Evolutionary conservation across 345 rosid species (phyloP).

Genomic region (Lepidium aucheri): DNA sequence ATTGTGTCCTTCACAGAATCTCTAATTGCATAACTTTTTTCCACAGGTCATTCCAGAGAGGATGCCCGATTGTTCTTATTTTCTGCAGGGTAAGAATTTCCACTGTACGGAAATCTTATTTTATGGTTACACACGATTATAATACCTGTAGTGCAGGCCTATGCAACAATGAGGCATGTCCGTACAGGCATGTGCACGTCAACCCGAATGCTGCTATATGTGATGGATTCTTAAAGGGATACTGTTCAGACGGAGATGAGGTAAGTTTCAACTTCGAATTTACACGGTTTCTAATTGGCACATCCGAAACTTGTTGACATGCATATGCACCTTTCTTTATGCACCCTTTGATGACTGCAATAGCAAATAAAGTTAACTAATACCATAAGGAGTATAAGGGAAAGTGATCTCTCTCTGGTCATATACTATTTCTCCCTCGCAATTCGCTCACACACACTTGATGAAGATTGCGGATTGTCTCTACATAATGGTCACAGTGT

Average conservation of each 20-base stretch:
- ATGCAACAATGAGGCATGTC: slow-evolving; percentile 70
- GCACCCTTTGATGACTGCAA: not conserved
- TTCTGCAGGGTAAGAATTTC: slow-evolving; percentile 59
- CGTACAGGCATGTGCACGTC: slow-evolving; percentile 92
- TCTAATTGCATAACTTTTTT: slow-evolving; percentile 11
- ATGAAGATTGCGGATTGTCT: slow-evolving; percentile 25
- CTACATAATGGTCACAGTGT: slow-evolving; percentile 56
- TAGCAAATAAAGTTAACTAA: not conserved
- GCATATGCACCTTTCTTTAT: not conserved
- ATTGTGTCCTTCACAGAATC: slow-evolving; percentile 2
- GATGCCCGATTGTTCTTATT: slow-evolving; percentile 97
- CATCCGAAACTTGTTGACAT: not conserved
- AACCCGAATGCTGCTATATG: slow-evolving; percentile 75
- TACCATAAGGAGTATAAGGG: not conserved
- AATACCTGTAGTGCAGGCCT: slow-evolving; percentile 49
- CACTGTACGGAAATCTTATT: not conserved
- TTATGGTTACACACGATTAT: not conserved
- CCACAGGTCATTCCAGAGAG: slow-evolving; percentile 92
- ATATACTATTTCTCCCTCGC: slow-evolving; percentile 1
- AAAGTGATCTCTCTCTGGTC: not conserved
- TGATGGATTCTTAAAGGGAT: slow-evolving; percentile 83
- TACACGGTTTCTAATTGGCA: not conserved
- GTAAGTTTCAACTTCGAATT: slow-evolving; percentile 35
- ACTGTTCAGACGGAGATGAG: slow-evolving; percentile 88
- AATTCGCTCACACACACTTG: slow-evolving; percentile 11